phyloP scores from a whole-genome alignment of 768 basidiomycete species.

The Piloderma croceum region DNA sequence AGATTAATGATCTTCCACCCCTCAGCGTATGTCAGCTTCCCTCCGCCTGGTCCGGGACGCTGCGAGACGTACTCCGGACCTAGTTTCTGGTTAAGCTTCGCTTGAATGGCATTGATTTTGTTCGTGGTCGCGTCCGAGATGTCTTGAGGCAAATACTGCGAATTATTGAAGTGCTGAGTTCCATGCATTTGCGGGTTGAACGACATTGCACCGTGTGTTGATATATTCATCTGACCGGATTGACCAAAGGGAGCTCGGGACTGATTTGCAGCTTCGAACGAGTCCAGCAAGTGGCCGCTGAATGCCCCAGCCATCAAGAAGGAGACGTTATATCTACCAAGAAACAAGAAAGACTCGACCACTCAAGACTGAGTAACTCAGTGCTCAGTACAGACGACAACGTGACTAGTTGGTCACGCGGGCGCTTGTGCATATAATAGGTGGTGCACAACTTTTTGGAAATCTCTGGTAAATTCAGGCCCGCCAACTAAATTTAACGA shows the following conservation, averaged over 20 bases:
- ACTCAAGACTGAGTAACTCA: too few relatives aligned
- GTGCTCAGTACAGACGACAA: too few relatives aligned
- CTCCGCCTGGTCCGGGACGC: constrained; percentile 80
- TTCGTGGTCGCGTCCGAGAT: constrained; percentile 58
- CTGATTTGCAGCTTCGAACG: constrained; percentile 28
- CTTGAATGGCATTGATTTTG: constrained; percentile 69
- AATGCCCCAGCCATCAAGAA: constrained; percentile 63
- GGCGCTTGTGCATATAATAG: too few relatives aligned
- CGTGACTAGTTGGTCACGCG: too few relatives aligned
- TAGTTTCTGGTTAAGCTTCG: constrained; percentile 78
- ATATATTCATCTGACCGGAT: neutral
- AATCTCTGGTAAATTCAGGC: too few relatives aligned
- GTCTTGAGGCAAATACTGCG: constrained; percentile 28
- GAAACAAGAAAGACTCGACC: too few relatives aligned
- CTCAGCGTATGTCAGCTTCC: constrained; percentile 89
- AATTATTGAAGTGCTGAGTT: constrained; percentile 28
- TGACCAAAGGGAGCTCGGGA: constrained; percentile 20
- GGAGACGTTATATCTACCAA: too few relatives aligned
- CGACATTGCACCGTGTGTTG: constrained; percentile 52
- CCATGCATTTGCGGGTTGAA: constrained; percentile 62
- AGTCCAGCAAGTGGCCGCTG: constrained; percentile 52
- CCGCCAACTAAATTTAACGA: too few relatives aligned
- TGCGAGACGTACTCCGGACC: constrained; percentile 93
- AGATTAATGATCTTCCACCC: constrained; percentile 98
- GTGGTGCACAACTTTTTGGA: too few relatives aligned